Conservation (phyloP, 805 yeast genomes). For the Torulaspora delbrueckii region DNA sequence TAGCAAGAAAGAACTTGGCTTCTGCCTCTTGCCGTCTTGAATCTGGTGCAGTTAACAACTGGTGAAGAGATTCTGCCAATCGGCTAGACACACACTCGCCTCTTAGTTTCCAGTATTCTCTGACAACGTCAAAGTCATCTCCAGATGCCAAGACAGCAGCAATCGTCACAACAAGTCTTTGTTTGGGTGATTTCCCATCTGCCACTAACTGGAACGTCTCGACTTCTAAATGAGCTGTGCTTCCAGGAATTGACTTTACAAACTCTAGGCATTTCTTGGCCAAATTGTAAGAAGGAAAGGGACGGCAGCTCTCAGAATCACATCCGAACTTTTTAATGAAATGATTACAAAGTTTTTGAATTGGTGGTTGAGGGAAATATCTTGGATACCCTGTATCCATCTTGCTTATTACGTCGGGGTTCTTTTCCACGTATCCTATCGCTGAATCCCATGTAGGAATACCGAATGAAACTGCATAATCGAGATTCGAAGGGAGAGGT, state of each 20-base stretch:
- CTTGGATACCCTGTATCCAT: slow-evolving; percentile 89
- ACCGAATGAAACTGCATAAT: slow-evolving; percentile 86
- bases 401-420: slow-evolving; percentile 67
- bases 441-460: slow-evolving; percentile 90
- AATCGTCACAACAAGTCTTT: slow-evolving; percentile 50
- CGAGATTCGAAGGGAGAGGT: slow-evolving; percentile 16
- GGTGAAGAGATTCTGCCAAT: slow-evolving; percentile 9
- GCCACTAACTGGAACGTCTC: slow-evolving; percentile 8
- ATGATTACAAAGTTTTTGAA: slow-evolving; percentile 48
- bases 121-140: slow-evolving; percentile 53
- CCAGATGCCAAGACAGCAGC: slow-evolving; percentile 65
- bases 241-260: slow-evolving; percentile 37
- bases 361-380: slow-evolving; percentile 59
- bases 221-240: slow-evolving; percentile 14
- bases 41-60: neutral
- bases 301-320: slow-evolving; percentile 60
- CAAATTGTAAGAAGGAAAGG: slow-evolving; percentile 62
- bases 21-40: neutral
- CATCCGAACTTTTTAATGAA: slow-evolving; percentile 64
- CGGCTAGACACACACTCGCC: slow-evolving; percentile 21
- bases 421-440: slow-evolving; percentile 85
- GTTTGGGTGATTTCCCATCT: slow-evolving; percentile 46
- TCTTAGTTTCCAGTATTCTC: slow-evolving; percentile 73
- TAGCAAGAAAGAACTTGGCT: slow-evolving; percentile 1
- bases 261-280: slow-evolving; percentile 77